Percentiles rank a stretch among this genome's conserved stretches.
Evolutionary conservation across 1,284 basidiomycete genomes (phyloP).

Genomic region (Papiliotrema laurentii): DNA sequence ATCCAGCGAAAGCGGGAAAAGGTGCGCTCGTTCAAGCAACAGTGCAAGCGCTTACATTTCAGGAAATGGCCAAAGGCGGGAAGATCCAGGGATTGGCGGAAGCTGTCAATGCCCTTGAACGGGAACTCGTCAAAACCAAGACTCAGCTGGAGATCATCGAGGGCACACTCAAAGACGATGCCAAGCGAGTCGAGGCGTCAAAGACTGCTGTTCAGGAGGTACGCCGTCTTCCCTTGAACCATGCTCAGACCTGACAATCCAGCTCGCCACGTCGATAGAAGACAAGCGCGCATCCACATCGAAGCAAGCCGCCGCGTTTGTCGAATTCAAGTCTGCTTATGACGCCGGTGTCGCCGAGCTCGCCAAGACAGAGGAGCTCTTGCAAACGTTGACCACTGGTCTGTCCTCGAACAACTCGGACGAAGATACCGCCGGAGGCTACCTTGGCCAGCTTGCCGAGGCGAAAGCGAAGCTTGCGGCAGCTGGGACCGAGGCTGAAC

Average conservation of each 20-base stretch:
- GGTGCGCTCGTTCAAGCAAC: slow-evolving; percentile 23
- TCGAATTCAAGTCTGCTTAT: slow-evolving; percentile 59
- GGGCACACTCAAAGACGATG: slow-evolving; percentile 74
- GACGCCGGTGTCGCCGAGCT: slow-evolving; percentile 63
- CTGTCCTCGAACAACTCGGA: slow-evolving; percentile 64
- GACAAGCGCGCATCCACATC: slow-evolving; percentile 61
- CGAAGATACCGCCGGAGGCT: slow-evolving; percentile 70
- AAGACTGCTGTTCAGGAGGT: slow-evolving; percentile 62
- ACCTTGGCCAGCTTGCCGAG: slow-evolving; percentile 94
- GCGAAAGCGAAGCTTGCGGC: slow-evolving; percentile 72
- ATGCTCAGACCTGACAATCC: slow-evolving; percentile 15
- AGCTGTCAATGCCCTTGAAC: slow-evolving; percentile 71
- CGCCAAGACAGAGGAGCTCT: slow-evolving; percentile 78
- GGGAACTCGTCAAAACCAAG: slow-evolving; percentile 77
- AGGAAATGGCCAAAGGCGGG: slow-evolving; percentile 65
- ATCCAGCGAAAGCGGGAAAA: slow-evolving; percentile 61
- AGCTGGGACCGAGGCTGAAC: slow-evolving; percentile 78
- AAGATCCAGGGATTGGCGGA: slow-evolving; percentile 75
- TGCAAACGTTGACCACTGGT: slow-evolving; percentile 91
- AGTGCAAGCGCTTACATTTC: background rate
- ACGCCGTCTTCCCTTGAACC: slow-evolving; percentile 15
- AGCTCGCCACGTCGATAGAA: slow-evolving; percentile 59
- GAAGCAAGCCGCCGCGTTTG: slow-evolving; percentile 40
- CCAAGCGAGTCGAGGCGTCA: slow-evolving; percentile 58
- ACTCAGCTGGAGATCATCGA: slow-evolving; percentile 84